These are phyloP conservation scores for Aspergillus kassunensis DNA, from an alignment of 495 filamentous ascomycete species.

Conservation along the genomic window DNA sequence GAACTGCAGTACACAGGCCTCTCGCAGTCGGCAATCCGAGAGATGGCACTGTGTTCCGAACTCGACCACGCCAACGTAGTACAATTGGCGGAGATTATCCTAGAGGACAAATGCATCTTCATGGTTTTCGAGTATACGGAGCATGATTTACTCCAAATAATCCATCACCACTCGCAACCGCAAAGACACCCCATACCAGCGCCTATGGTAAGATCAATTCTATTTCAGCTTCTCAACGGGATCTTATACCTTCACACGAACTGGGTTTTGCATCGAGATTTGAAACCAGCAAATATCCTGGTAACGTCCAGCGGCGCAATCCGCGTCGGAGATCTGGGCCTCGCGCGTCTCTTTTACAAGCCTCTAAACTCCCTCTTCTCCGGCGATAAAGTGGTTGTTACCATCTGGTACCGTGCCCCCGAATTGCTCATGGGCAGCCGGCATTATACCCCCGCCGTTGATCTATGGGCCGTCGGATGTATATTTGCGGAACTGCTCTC, in stretches of 20 bases:
- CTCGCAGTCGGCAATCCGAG: conserved; percentile 92
- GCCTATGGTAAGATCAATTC: conserved; percentile 79
- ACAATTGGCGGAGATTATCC: conserved; percentile 87
- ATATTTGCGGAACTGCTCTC: conserved; percentile 95
- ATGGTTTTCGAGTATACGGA: conserved; percentile 99
- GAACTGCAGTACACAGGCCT: conserved; percentile 95
- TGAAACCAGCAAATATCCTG: conserved; percentile 99
- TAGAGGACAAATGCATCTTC: conserved; percentile 98
- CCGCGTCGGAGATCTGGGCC: conserved; percentile 88
- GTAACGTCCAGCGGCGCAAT: conserved; percentile 87
- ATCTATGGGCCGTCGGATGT: conserved; percentile 96
- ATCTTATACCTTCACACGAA: conserved; percentile 92
- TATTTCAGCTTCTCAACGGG: conserved; percentile 93
- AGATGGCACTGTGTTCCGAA: conserved; percentile 98
- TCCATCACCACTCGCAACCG: conserved; percentile 93
- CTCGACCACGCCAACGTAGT: conserved; percentile 88
- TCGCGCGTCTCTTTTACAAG: conserved; percentile 91
- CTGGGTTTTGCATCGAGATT: conserved; percentile 95
- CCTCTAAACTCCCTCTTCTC: conserved; percentile 85
- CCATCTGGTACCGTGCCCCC: conserved; percentile 98
- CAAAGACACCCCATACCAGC: conserved; percentile 84
- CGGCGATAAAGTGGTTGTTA: conserved; percentile 98
- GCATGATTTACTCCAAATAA: conserved; percentile 94
- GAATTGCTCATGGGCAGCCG: conserved; percentile 86
- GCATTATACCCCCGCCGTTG: conserved; percentile 95